These are phyloP conservation scores for Xylariaceae sp. DNA, from an alignment of 2,329 filamentous ascomycete species.

Conservation along the genomic window DNA sequence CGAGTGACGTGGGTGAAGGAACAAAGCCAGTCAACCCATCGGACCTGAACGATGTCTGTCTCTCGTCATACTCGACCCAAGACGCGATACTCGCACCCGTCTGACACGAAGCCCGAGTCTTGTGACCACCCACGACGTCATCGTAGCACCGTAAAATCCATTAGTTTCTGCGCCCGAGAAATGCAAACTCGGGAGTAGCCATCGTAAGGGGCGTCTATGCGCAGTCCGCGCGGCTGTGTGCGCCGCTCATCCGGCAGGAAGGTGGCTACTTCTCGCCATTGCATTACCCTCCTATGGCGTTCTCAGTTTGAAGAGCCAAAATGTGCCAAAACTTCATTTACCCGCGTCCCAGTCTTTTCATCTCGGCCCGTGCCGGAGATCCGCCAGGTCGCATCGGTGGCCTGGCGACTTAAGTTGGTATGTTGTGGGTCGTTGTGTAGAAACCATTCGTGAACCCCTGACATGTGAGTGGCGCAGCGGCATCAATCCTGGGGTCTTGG, in stretches of 20 bases:
- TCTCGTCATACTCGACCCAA: neutral
- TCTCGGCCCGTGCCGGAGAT: conserved; percentile 27
- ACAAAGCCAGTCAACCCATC: neutral
- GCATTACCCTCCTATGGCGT: conserved; percentile 32
- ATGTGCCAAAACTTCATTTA: too few species aligned
- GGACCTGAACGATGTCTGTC: neutral
- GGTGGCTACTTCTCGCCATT: conserved; percentile 32
- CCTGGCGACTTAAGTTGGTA: too few species aligned
- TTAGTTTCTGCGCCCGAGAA: neutral
- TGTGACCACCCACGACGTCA: conserved; percentile 1
- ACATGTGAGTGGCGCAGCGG: neutral
- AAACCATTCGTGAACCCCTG: neutral
- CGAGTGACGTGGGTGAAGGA: neutral
- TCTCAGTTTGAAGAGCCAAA: conserved; percentile 15
- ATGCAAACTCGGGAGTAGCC: neutral
- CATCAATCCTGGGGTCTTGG: neutral
- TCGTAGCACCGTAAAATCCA: neutral
- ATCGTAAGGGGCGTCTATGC: conserved; percentile 43
- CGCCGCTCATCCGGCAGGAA: conserved; percentile 47
- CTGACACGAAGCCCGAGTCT: conserved; percentile 4
- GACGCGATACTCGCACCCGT: neutral
- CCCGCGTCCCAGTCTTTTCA: neutral
- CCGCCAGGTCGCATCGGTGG: conserved; percentile 35
- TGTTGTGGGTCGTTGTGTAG: neutral
- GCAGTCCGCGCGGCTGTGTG: conserved; percentile 36